Percentiles rank a stretch among this genome's conserved stretches.
Conservation (phyloP, 1,284 basidiomycete genomes). For the Ustilago nuda region DNA sequence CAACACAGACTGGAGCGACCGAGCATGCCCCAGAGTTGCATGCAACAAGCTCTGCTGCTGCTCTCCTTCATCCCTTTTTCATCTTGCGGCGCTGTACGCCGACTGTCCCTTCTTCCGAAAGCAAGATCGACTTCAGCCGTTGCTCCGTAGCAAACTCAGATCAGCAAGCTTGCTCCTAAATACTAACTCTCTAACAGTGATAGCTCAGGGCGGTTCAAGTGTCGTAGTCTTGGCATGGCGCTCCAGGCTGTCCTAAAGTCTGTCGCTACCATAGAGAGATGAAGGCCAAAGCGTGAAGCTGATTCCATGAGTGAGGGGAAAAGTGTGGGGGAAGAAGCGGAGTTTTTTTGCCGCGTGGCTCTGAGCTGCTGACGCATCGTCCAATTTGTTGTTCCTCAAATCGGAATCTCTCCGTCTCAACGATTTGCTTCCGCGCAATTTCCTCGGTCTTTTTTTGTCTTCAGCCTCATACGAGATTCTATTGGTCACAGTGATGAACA, state of each 20-base stretch:
- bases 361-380: not conserved
- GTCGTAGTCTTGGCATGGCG: too few species aligned
- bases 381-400: not conserved
- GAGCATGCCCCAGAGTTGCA: slow-evolving; percentile 5
- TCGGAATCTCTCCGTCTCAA: not conserved
- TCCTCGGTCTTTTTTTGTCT: not conserved
- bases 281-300: not conserved
- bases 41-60: too few species aligned
- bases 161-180: not conserved
- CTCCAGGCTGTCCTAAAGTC: not conserved
- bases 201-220: too few species aligned
- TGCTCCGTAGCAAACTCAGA: not conserved
- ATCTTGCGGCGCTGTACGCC: slow-evolving; percentile 1
- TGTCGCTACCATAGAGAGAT: not conserved
- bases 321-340: slow-evolving; percentile 2
- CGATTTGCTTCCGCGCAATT: not conserved
- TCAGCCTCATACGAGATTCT: not conserved
- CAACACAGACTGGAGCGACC: slow-evolving; percentile 4
- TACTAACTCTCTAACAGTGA: too few species aligned
- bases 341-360: slow-evolving; percentile 3
- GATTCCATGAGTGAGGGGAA: not conserved
- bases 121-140: not conserved
- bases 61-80: not conserved
- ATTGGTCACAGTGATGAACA: too few species aligned
- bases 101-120: slow-evolving; percentile 6